Evolutionary conservation across 2,329 filamentous ascomycete species (phyloP), one percentile per base, ranked within the genome.

Genomic region (Cladosporium sp.): DNA sequence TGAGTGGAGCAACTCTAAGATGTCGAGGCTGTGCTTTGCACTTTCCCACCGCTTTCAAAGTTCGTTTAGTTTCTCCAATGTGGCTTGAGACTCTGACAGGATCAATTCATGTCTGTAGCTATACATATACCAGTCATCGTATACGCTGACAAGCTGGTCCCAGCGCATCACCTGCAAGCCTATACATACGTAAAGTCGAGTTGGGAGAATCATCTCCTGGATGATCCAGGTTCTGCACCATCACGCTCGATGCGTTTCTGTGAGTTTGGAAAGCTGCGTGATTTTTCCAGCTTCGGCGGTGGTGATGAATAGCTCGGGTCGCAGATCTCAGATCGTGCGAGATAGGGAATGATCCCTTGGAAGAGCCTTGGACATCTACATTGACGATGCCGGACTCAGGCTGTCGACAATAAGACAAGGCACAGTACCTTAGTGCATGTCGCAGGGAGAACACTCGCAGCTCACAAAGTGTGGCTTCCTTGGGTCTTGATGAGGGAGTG

Each of bases 141-240:
- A 30, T 11, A 21, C 14, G 18, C 25, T 32, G 51, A 32, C 18
- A 18, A 56, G 18, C 18, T 56, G 51, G 7, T 56, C 53, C 51
- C 53, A 56, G 2, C 28, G 26, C 18, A 56, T 23, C 3, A 23
- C 3, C 7, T 56, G 28, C 28, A 16, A 34, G 28, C 53, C 53
- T 34, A 56, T 6, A 14, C 53, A 56, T 4, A 56, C 53, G 53
- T 32, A 56, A 2, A 56, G 53, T 13, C 53, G 53, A 56, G 28
- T 8, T 21, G 53, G 28, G 4, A 56, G 53, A 16, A 56, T 16
- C 53, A 56, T 57, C 10, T 57, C 54, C 54, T 57, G 54, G 13
- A 57, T 57, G 16, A 57, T 18, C 54, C 54, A 36, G 16, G 54
- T 57, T 16, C 54, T 57, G 32, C 54, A 57, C 54, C 54, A 57